phyloP scores from a whole-genome alignment of 2,329 filamentous ascomycete species.

The Mycosphaerella sp. region DNA sequence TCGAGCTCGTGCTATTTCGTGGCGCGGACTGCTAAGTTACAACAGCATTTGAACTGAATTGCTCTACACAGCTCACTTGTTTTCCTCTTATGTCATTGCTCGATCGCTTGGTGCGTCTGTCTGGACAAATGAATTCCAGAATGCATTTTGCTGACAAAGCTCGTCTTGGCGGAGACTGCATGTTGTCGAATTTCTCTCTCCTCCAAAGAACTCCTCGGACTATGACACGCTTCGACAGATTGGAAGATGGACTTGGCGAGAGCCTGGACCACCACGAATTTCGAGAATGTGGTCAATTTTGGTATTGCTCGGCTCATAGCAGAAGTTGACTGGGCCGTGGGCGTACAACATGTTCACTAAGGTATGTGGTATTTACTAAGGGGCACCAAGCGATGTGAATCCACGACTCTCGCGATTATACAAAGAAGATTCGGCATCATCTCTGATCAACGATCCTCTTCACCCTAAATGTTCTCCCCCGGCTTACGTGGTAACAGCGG shows the following conservation, averaged over 20 bases:
- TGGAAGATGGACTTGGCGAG: constrained; percentile 16
- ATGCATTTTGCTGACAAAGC: neutral
- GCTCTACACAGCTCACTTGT: neutral
- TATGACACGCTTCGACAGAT: constrained; percentile 16
- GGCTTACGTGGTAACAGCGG: constrained; percentile 15
- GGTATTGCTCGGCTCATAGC: no score
- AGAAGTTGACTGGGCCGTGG: constrained; percentile 44
- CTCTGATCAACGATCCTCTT: neutral
- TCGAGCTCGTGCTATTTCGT: neutral
- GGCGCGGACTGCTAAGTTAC: neutral
- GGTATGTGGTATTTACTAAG: no score
- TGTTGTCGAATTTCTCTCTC: neutral
- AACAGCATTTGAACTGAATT: neutral
- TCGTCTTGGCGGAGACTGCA: neutral
- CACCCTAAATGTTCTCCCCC: constrained; percentile 12
- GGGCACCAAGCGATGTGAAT: no score
- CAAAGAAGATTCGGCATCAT: no score
- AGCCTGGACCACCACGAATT: constrained; percentile 20
- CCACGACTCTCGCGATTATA: no score
- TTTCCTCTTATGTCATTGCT: no score
- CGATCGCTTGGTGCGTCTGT: no score
- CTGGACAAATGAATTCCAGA: no score
- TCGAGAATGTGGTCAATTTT: constrained; percentile 32
- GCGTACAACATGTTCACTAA: constrained; percentile 37
- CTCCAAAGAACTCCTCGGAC: constrained; percentile 13